Conservation (phyloP, 2,329 filamentous ascomycete genomes). For the Celoporthe dispersa region DNA sequence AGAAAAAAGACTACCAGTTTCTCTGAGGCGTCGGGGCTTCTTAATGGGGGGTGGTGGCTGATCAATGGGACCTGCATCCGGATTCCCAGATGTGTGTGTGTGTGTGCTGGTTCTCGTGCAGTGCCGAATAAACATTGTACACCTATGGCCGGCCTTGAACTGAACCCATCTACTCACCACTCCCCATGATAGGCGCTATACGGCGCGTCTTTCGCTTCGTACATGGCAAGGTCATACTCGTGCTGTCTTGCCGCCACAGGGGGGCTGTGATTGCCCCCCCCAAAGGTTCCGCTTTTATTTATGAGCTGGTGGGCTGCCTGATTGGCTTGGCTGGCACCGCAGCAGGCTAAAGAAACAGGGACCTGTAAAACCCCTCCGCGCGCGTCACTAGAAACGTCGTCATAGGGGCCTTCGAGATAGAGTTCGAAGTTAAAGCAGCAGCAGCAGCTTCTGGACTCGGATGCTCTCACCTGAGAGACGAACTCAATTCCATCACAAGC, state of each 20-base stretch:
- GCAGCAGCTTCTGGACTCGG: background rate
- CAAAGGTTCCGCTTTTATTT: slow-evolving; percentile 2
- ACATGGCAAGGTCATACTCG: background rate
- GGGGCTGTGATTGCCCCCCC: background rate
- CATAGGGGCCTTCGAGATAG: background rate
- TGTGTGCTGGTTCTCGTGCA: background rate
- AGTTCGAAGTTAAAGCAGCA: background rate
- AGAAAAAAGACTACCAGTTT: background rate
- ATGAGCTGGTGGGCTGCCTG: background rate
- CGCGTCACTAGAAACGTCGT: slow-evolving; percentile 16
- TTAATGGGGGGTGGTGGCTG: background rate
- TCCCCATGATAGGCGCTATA: background rate
- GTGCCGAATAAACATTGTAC: background rate
- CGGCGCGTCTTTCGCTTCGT: background rate
- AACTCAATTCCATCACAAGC: background rate
- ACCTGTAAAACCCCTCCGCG: background rate
- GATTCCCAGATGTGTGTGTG: background rate
- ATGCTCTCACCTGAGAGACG: background rate
- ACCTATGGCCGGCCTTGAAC: background rate
- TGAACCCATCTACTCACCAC: background rate
- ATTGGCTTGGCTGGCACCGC: slow-evolving; percentile 2
- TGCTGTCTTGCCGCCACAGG: background rate
- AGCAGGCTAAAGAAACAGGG: slow-evolving; percentile 4
- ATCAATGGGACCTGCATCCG: slow-evolving; percentile 9
- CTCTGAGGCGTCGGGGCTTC: slow-evolving; percentile 11